These are phyloP conservation scores for Lotus japonicus DNA, from an alignment of 306 rosid species.

Conservation along the genomic window DNA sequence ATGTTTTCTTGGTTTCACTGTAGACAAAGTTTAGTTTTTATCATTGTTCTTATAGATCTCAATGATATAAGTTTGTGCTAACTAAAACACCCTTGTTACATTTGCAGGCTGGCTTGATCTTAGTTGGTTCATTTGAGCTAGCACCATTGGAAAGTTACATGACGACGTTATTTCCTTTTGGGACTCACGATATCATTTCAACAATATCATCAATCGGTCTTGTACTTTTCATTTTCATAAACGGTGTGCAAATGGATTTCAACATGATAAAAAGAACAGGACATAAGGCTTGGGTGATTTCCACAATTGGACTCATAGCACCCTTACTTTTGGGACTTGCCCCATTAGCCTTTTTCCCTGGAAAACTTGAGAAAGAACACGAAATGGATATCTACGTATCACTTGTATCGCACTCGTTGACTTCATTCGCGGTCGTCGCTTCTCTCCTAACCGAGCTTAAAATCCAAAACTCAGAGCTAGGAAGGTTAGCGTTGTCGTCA, in stretches of 20 bases:
- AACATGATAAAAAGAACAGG: slow-evolving; percentile 41
- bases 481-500: slow-evolving; percentile 38
- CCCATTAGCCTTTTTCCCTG: neutral
- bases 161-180: slow-evolving; percentile 17
- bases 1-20: no score
- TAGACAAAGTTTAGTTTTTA: no score
- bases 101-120: slow-evolving; percentile 43
- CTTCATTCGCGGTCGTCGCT: slow-evolving; percentile 35
- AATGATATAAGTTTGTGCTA: no score
- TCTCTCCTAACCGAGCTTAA: slow-evolving; percentile 31
- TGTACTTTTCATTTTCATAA: slow-evolving; percentile 30
- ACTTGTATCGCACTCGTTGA: neutral
- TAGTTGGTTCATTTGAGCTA: slow-evolving; percentile 20
- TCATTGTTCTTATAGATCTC: no score
- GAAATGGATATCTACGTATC: neutral
- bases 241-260: slow-evolving; percentile 55
- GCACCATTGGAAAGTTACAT: neutral
- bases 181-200: slow-evolving; percentile 35
- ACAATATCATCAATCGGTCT: slow-evolving; percentile 32
- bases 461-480: slow-evolving; percentile 43
- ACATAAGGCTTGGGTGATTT: slow-evolving; percentile 29
- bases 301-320: neutral
- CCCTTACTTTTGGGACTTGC: neutral
- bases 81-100: no score
- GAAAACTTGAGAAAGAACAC: neutral